Percentiles rank a stretch among this genome's conserved stretches.
These are phyloP conservation scores for Batrachochytrium dendrobatidis DNA, from an alignment of 371 early-diverging fungal species.

Conservation along the genomic window DNA sequence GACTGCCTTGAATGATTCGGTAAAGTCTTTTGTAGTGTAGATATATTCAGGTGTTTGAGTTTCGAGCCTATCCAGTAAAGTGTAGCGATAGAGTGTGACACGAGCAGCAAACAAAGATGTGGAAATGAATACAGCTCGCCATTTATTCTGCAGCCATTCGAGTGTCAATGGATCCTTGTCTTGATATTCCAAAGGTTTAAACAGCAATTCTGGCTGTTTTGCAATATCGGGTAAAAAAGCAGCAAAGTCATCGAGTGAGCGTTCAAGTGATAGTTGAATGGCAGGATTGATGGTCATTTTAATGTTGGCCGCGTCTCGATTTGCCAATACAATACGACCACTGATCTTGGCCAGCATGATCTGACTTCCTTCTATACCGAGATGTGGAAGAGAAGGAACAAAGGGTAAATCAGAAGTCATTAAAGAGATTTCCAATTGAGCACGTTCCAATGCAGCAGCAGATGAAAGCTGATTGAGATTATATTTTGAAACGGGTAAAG, in stretches of 20 bases:
- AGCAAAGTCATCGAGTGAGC: background rate
- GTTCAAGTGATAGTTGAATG: background rate
- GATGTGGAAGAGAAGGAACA: background rate
- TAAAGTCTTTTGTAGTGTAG: background rate
- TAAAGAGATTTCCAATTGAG: background rate
- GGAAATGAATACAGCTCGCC: background rate
- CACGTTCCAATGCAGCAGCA: background rate
- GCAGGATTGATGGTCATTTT: background rate
- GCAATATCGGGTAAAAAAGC: background rate
- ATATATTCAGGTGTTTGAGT: background rate
- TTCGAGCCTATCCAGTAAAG: background rate
- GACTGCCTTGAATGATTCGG: background rate
- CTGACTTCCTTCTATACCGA: background rate
- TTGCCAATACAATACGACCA: background rate
- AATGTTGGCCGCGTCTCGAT: background rate
- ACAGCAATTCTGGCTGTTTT: background rate
- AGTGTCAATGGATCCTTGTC: background rate
- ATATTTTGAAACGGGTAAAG: background rate
- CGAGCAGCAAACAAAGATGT: background rate
- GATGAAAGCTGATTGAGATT: background rate
- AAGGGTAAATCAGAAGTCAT: background rate
- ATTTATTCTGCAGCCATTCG: background rate
- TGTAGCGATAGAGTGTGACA: slow-evolving; percentile 2
- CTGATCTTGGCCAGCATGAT: background rate
- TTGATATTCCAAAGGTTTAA: background rate